Conservation (phyloP, 345 rosid genomes). For the Rhodomyrtus tomentosa region DNA sequence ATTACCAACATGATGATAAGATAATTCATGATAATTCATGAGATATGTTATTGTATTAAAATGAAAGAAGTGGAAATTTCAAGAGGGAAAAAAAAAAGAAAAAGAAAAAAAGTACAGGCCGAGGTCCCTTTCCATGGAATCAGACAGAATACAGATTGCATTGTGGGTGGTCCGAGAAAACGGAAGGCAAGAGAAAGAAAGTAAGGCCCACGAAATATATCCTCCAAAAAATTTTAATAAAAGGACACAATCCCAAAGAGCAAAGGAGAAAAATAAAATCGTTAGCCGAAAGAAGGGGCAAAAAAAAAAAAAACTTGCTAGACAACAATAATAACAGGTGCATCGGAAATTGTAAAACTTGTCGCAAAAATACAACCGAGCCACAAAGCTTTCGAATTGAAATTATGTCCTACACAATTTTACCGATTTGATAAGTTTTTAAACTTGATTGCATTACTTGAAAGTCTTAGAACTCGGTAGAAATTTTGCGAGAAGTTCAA, state of each 20-base stretch:
- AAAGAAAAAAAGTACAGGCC: neutral
- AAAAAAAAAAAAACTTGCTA: neutral
- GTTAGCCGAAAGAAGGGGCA: too few relatives aligned
- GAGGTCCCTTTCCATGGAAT: neutral
- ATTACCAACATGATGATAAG: neutral
- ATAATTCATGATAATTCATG: neutral
- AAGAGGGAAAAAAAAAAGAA: too few relatives aligned
- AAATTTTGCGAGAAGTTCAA: too few relatives aligned
- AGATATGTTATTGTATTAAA: neutral
- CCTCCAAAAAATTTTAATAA: neutral
- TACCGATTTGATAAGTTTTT: neutral
- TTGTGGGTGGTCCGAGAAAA: neutral
- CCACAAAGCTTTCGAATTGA: neutral
- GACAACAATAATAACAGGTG: neutral
- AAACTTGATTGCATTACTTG: neutral
- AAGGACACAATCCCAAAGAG: neutral
- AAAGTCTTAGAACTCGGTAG: neutral
- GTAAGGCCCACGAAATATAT: neutral
- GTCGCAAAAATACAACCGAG: accelerated
- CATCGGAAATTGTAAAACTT: neutral
- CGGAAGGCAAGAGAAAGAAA: neutral
- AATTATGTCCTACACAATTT: neutral
- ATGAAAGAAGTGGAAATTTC: neutral
- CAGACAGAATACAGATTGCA: neutral
- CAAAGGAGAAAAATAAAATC: neutral